phyloP scores from a whole-genome alignment of 1,284 basidiomycete genomes.

The Exobasidium rhododendri region DNA sequence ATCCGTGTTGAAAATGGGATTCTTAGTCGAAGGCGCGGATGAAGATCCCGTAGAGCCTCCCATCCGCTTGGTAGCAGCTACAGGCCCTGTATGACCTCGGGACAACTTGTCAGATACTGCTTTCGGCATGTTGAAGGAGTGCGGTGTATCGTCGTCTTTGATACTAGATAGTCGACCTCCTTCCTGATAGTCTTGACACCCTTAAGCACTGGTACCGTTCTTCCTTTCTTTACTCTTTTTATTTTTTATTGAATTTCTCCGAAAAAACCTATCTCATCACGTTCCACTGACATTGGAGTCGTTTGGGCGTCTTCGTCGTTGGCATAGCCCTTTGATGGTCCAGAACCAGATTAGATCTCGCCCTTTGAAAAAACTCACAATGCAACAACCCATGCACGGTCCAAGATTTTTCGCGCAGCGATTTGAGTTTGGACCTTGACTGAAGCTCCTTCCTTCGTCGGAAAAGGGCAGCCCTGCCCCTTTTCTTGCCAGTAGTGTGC shows the following conservation, averaged over 20 bases:
- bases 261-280: neutral
- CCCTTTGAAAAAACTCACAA: too few relatives aligned
- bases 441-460: too few relatives aligned
- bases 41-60: constrained; percentile 35
- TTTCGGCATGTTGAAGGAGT: constrained; percentile 69
- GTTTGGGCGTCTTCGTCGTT: too few relatives aligned
- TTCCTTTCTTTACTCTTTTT: neutral
- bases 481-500: too few relatives aligned
- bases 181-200: neutral
- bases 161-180: neutral
- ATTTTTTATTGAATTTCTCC: neutral
- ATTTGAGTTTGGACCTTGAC: too few relatives aligned
- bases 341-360: too few relatives aligned
- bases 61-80: constrained; percentile 60
- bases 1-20: constrained; percentile 68
- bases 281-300: too few relatives aligned
- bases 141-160: neutral
- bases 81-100: constrained; percentile 69
- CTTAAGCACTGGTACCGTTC: too few relatives aligned
- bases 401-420: too few relatives aligned
- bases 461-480: too few relatives aligned
- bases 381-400: too few relatives aligned
- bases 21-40: constrained; percentile 33
- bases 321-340: too few relatives aligned
- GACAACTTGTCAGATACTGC: constrained; percentile 80